Evolutionary conservation across 2,329 filamentous ascomycete species (phyloP).

Genomic region (Xylariaceae sp.): DNA sequence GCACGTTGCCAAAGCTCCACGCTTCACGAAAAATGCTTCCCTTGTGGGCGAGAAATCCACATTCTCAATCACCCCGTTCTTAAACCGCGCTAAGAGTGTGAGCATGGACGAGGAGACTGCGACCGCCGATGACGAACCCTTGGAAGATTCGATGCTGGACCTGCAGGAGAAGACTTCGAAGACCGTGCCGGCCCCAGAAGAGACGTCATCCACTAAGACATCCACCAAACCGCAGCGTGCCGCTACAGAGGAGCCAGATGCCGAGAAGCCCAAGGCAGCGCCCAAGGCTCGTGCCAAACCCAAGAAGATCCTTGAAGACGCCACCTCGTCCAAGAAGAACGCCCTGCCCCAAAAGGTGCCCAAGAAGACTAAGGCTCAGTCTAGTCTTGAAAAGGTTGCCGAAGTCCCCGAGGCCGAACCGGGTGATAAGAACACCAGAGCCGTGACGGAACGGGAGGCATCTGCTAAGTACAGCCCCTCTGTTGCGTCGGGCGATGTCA

Average conservation of each 20-base stretch:
- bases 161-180: constrained; percentile 13
- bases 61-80: constrained; percentile 91
- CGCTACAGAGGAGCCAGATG: constrained; percentile 21
- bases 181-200: not conserved
- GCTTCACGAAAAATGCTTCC: constrained; percentile 51
- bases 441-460: constrained; percentile 25
- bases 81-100: constrained; percentile 64
- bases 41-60: constrained; percentile 76
- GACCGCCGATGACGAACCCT: constrained; percentile 26
- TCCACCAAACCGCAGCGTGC: constrained; percentile 17
- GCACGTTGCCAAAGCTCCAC: constrained; percentile 34
- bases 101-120: constrained; percentile 46
- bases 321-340: constrained; percentile 43
- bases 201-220: constrained; percentile 14
- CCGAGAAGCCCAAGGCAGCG: constrained; percentile 27
- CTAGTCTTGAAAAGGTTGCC: constrained; percentile 27
- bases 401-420: constrained; percentile 32
- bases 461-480: constrained; percentile 33
- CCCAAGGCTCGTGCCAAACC: constrained; percentile 43
- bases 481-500: constrained; percentile 27
- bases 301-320: constrained; percentile 44
- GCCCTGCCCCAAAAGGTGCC: constrained; percentile 29
- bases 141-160: constrained; percentile 26
- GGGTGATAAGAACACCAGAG: constrained; percentile 14
- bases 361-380: constrained; percentile 34